Evolutionary conservation across 768 basidiomycete species (phyloP), one percentile per base, ranked within the genome.

Genomic region (Agaricus subrufescens): DNA sequence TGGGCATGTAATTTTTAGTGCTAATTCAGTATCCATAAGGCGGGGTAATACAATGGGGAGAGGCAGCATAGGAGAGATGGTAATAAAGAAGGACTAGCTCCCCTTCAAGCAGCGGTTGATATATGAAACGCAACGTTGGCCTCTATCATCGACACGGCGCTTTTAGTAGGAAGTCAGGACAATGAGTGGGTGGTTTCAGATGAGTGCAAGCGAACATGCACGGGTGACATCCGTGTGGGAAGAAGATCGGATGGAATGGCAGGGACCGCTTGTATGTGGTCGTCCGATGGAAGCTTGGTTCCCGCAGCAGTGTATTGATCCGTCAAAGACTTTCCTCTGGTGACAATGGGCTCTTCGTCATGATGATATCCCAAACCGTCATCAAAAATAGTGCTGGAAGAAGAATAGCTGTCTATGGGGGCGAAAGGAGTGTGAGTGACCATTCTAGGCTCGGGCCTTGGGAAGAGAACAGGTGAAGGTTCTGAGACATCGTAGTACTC

Each of bases 391-490:
- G 40, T 30, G 29, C 27, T 43, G 15, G 42, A 44, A 11, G 42
- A 34, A 31, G 15, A 8, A 30, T n/a, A 30, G 19, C 15, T 30
- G 26, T 14, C n/a, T 42, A 44, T 31, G 12, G 51, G 42, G 19
- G 14, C 27, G 19, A 44, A 52, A 31, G 51, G 42, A 19, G 34
- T 39, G 42, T 42, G 51, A 10, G 51, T 52, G 3, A 30, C 43
- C 23, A 27, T 7, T 9, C 51, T 23, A 5, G 51, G 31, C 26
- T 30, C 51, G n/a, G 27, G 40, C 34, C 29, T 52, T 12, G 65
- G 60, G 62, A 62, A 62, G 53, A 66, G 69, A 15, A 61, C 27
- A 3, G 65, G 63, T 3, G 62, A 46, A 27, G 67, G 62, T 14
- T 44, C 60, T n/a, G 56, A 54, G 34, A 51, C 49, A 53, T 56